A percentile compares a stretch with the other conserved stretches of the same genome.
phyloP scores from a whole-genome alignment of 1,284 basidiomycete species.

The Tranzscheliella williamsii region DNA sequence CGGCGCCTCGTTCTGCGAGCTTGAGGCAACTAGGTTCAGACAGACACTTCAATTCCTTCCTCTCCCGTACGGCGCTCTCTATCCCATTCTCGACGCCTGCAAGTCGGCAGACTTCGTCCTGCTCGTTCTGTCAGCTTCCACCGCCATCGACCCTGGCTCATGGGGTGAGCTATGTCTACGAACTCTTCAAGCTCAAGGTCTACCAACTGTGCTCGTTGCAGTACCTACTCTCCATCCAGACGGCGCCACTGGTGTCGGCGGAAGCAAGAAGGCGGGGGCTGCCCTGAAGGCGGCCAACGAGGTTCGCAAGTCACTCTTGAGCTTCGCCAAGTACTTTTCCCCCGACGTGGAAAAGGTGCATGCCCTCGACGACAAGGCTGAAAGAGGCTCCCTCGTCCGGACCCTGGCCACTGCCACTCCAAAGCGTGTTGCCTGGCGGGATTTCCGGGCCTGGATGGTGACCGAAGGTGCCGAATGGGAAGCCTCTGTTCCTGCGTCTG shows the following conservation, averaged over 20 bases:
- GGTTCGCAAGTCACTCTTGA: conserved; percentile 52
- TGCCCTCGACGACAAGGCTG: conserved; percentile 70
- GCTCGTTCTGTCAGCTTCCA: conserved; percentile 76
- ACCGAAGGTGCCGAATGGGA: conserved; percentile 67
- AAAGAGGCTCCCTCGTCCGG: conserved; percentile 68
- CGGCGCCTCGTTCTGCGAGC: conserved; percentile 37
- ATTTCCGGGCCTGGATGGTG: conserved; percentile 77
- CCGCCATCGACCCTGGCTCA: conserved; percentile 72
- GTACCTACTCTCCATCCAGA: conserved; percentile 57
- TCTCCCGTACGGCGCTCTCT: conserved; percentile 65
- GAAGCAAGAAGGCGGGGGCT: conserved; percentile 39
- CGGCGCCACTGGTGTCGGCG: conserved; percentile 29
- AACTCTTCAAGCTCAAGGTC: conserved; percentile 69
- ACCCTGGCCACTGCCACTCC: conserved; percentile 55
- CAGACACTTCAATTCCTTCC: conserved; percentile 84
- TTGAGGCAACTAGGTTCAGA: conserved; percentile 76
- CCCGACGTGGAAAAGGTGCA: conserved; percentile 73
- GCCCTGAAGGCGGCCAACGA: conserved; percentile 49
- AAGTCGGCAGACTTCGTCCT: conserved; percentile 90
- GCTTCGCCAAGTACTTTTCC: conserved; percentile 86
- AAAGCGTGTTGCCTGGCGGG: conserved; percentile 75
- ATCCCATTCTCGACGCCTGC: conserved; percentile 80
- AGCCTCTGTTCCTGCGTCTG: conserved; percentile 5
- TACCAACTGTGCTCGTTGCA: conserved; percentile 74
- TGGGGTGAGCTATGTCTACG: conserved; percentile 91